phyloP scores from a whole-genome alignment of 2,329 filamentous ascomycete species.

The Rhynchosporium agropyri region DNA sequence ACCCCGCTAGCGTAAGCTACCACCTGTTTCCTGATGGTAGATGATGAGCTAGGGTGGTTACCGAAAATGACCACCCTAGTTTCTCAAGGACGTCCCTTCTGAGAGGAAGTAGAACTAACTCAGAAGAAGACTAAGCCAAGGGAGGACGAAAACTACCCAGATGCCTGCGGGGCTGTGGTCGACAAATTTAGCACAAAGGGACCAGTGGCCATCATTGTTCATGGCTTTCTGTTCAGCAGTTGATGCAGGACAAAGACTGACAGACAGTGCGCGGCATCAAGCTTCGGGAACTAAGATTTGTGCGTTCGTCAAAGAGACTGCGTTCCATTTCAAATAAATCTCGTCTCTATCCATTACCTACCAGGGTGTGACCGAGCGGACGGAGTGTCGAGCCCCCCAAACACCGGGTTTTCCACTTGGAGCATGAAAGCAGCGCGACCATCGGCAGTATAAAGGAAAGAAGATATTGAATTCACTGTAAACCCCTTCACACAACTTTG shows the following conservation, averaged over 20 bases:
- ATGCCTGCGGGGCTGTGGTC: neutral
- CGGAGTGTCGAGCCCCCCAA: slow-evolving; percentile 1
- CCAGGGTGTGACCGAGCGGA: no score
- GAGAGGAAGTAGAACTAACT: neutral
- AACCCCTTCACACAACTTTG: slow-evolving; percentile 1
- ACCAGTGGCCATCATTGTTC: neutral
- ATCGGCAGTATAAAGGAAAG: neutral
- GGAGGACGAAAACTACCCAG: slow-evolving; percentile 2
- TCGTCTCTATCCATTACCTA: no score
- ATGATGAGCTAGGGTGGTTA: neutral
- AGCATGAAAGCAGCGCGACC: neutral
- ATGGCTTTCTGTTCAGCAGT: neutral
- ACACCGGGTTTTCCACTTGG: neutral
- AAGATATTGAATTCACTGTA: slow-evolving; percentile 1
- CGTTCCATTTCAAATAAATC: no score
- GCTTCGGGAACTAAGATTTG: no score
- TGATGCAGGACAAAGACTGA: neutral
- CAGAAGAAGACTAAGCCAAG: neutral
- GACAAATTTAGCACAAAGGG: neutral
- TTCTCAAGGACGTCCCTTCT: neutral
- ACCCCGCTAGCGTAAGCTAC: neutral
- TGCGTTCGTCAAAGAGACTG: no score
- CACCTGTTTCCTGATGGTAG: slow-evolving; percentile 4
- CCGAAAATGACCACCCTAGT: slow-evolving; percentile 2
- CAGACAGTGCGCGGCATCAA: no score